Conservation (phyloP, 208 protist species). For the Blastocrithidia nonstop region DNA sequence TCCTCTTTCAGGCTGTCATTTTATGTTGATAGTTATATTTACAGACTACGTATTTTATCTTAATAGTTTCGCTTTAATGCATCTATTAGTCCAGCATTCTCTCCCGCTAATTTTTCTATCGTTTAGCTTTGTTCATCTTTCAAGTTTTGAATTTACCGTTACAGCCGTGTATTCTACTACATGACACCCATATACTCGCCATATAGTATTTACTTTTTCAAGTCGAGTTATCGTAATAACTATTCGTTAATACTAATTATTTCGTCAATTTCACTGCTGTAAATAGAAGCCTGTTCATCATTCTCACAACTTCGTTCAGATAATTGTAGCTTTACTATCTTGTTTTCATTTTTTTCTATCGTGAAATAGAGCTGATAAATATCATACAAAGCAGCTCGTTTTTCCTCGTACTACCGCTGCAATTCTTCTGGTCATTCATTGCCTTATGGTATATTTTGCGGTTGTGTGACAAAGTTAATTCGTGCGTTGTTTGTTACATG, state of each 20-base stretch:
- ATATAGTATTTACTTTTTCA: constrained; percentile 52
- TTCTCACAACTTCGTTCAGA: constrained; percentile 22
- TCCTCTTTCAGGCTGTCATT: constrained; percentile 5
- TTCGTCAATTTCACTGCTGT: constrained; percentile 35
- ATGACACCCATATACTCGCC: constrained; percentile 41
- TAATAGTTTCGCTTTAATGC: constrained; percentile 23
- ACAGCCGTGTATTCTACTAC: constrained; percentile 38
- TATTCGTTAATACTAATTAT: constrained; percentile 40
- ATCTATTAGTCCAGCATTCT: constrained; percentile 21
- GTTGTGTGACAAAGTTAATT: constrained; percentile 51
- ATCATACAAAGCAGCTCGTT: constrained; percentile 56
- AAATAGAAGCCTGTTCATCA: constrained; percentile 38
- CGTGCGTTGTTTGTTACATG: constrained; percentile 65
- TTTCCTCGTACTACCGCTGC: constrained; percentile 54
- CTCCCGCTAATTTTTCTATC: constrained; percentile 35
- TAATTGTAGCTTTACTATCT: constrained; percentile 46
- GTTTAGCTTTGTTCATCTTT: constrained; percentile 54
- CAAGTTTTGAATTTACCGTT: constrained; percentile 62
- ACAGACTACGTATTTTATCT: constrained; percentile 7
- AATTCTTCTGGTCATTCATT: constrained; percentile 22
- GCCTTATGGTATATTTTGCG: constrained; percentile 16
- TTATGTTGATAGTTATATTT: no score
- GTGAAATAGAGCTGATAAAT: constrained; percentile 58
- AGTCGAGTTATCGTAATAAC: constrained; percentile 34
- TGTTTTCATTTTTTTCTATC: constrained; percentile 35